Conservation (phyloP, 2,329 filamentous ascomycete genomes). For the Nannizziopsis barbatae region DNA sequence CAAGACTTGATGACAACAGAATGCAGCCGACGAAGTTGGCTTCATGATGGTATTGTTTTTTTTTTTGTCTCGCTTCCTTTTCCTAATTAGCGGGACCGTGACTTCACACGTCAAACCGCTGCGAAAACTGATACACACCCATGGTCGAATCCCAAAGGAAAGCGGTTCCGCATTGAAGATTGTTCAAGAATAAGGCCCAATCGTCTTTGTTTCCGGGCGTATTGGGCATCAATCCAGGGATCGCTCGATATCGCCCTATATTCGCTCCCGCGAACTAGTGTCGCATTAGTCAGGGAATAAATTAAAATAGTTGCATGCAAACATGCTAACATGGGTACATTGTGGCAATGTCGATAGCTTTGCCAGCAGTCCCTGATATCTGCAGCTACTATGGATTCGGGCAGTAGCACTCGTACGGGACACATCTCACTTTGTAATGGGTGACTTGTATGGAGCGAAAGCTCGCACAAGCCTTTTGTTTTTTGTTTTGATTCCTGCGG, state of each 20-base stretch:
- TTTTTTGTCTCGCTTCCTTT: background rate
- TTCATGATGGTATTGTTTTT: constrained; percentile 11
- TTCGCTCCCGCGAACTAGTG: constrained; percentile 10
- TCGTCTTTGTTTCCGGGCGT: constrained; percentile 11
- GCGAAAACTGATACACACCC: constrained; percentile 6
- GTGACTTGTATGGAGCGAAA: constrained; percentile 3
- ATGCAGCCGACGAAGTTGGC: constrained; percentile 10
- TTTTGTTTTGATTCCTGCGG: background rate
- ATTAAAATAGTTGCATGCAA: constrained; percentile 6
- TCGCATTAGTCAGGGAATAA: constrained; percentile 16
- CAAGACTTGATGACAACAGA: background rate
- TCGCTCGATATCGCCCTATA: constrained; percentile 2
- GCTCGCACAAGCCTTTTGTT: constrained; percentile 6
- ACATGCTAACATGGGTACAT: background rate
- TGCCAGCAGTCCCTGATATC: constrained; percentile 4
- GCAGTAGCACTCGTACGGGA: constrained; percentile 2
- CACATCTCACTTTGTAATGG: constrained; percentile 8
- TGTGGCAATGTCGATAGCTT: constrained; percentile 7
- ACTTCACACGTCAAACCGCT: constrained; percentile 11
- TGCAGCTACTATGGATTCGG: background rate
- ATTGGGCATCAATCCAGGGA: constrained; percentile 15
- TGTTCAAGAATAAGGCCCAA: constrained; percentile 10
- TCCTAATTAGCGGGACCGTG: background rate
- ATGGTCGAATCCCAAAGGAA: background rate
- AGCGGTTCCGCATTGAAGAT: constrained; percentile 7